phyloP scores from a whole-genome alignment of 805 yeast species.

The Tetrapisispora iriomotensis region DNA sequence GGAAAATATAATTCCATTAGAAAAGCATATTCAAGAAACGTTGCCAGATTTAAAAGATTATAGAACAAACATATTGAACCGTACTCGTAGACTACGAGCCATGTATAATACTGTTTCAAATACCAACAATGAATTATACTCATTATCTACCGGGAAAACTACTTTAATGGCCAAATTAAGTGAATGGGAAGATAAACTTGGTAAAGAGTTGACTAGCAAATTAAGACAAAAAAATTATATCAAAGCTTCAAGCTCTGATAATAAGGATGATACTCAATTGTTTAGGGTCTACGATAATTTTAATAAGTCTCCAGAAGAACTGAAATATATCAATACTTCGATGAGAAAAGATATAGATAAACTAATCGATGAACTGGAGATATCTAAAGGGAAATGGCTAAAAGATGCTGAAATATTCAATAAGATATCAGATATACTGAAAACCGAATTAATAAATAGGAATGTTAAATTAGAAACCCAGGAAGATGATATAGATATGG shows the following conservation, averaged over 20 bases:
- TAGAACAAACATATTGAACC: constrained; percentile 9
- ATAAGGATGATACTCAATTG: constrained; percentile 5
- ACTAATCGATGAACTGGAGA: constrained; percentile 13
- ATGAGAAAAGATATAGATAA: constrained; percentile 20
- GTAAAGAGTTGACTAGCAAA: constrained; percentile 13
- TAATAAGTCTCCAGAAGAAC: constrained; percentile 20
- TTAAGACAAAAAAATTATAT: constrained; percentile 16
- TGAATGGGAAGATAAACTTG: constrained; percentile 25
- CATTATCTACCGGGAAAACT: constrained; percentile 16
- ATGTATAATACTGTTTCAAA: constrained; percentile 17
- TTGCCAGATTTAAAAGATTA: constrained; percentile 12
- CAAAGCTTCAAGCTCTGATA: constrained; percentile 7
- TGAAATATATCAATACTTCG: constrained; percentile 15
- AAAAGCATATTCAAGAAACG: constrained; percentile 5
- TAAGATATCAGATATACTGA: constrained; percentile 18
- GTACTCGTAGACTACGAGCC: constrained; percentile 16
- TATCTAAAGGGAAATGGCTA: constrained; percentile 23
- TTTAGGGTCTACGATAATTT: constrained; percentile 22
- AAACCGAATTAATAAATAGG: constrained; percentile 20
- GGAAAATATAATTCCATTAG: constrained; percentile 9
- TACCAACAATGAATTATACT: constrained; percentile 19
- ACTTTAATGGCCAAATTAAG: constrained; percentile 14
- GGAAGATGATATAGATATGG: constrained; percentile 7
- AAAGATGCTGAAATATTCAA: constrained; percentile 24
- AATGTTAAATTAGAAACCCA: constrained; percentile 10